Evolutionary conservation across 345 rosid genomes (phyloP).

Genomic region (Hypericum perforatum): DNA sequence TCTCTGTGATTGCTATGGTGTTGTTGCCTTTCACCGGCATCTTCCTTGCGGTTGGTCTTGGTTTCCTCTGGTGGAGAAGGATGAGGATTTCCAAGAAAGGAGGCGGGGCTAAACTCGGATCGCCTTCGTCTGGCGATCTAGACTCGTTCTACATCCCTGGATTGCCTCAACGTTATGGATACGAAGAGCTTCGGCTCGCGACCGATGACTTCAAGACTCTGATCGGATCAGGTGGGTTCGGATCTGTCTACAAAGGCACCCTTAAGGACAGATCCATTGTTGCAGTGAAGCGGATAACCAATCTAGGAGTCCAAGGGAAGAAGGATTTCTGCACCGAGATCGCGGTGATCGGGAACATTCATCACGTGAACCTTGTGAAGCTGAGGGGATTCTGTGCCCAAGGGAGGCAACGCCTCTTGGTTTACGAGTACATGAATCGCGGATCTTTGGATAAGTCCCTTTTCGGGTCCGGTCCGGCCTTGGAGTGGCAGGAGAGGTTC

Average conservation of each 20-base stretch:
- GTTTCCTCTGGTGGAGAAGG: slow-evolving; percentile 55
- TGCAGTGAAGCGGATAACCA: slow-evolving; percentile 18
- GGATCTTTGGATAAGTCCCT: slow-evolving; percentile 20
- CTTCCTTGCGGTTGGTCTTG: slow-evolving; percentile 27
- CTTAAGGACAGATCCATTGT: slow-evolving; percentile 14
- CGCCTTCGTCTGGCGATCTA: slow-evolving; percentile 48
- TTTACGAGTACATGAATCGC: slow-evolving; percentile 21
- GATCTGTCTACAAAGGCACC: slow-evolving; percentile 19
- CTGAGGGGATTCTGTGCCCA: slow-evolving; percentile 20
- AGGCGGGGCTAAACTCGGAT: slow-evolving; percentile 28
- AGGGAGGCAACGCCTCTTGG: slow-evolving; percentile 18
- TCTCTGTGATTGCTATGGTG: slow-evolving; percentile 54
- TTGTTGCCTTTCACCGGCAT: slow-evolving; percentile 55
- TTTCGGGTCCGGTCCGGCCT: slow-evolving; percentile 12
- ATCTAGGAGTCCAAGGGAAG: slow-evolving; percentile 17
- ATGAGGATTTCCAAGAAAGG: slow-evolving; percentile 20
- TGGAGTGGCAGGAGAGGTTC: slow-evolving; percentile 20
- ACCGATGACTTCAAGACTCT: slow-evolving; percentile 16
- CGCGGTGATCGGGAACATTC: slow-evolving; percentile 20
- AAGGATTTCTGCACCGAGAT: slow-evolving; percentile 22
- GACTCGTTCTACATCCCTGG: slow-evolving; percentile 61
- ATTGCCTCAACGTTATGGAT: slow-evolving; percentile 18
- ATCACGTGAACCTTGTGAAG: slow-evolving; percentile 20
- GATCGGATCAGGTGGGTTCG: slow-evolving; percentile 20
- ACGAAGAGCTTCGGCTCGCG: slow-evolving; percentile 14